Evolutionary conservation across 2,329 filamentous ascomycete species (phyloP).

Genomic region (Neurospora sp.): DNA sequence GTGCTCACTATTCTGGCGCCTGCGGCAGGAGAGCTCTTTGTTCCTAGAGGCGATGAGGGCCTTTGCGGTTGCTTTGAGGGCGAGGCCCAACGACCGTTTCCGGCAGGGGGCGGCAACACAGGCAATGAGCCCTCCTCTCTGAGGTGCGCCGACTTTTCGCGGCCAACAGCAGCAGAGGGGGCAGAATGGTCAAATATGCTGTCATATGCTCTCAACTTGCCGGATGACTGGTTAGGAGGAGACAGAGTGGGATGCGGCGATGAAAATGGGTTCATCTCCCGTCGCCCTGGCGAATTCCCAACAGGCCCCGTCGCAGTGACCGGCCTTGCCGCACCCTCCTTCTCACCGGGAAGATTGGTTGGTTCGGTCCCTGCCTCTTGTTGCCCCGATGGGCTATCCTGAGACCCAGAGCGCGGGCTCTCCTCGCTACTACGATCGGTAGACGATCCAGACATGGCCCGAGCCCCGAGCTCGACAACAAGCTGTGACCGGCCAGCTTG

Average conservation of each 20-base stretch:
- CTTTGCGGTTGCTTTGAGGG: slow-evolving; percentile 19
- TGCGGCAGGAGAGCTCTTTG: slow-evolving; percentile 18
- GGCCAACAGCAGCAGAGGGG: slow-evolving; percentile 12
- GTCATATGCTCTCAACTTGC: slow-evolving; percentile 30
- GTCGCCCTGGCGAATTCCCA: slow-evolving; percentile 21
- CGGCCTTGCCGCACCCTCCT: neutral
- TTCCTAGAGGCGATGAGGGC: slow-evolving; percentile 12
- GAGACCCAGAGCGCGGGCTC: neutral
- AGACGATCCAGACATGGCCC: slow-evolving; percentile 8
- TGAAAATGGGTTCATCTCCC: slow-evolving; percentile 31
- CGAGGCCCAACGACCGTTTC: slow-evolving; percentile 18
- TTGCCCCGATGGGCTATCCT: neutral
- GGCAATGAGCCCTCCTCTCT: slow-evolving; percentile 11
- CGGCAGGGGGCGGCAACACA: slow-evolving; percentile 9
- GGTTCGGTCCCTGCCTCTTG: neutral
- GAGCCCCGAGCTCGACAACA: slow-evolving; percentile 18
- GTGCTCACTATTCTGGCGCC: slow-evolving; percentile 13
- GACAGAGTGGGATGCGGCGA: slow-evolving; percentile 32
- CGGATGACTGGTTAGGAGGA: slow-evolving; percentile 31
- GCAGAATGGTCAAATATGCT: slow-evolving; percentile 27
- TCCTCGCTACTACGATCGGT: neutral
- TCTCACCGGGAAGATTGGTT: neutral
- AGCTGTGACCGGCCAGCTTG: slow-evolving; percentile 10
- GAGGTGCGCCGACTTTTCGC: slow-evolving; percentile 11
- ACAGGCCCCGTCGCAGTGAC: neutral